These are phyloP conservation scores for Carallia brachiata DNA, from an alignment of 345 rosid genomes.

Conservation along the genomic window DNA sequence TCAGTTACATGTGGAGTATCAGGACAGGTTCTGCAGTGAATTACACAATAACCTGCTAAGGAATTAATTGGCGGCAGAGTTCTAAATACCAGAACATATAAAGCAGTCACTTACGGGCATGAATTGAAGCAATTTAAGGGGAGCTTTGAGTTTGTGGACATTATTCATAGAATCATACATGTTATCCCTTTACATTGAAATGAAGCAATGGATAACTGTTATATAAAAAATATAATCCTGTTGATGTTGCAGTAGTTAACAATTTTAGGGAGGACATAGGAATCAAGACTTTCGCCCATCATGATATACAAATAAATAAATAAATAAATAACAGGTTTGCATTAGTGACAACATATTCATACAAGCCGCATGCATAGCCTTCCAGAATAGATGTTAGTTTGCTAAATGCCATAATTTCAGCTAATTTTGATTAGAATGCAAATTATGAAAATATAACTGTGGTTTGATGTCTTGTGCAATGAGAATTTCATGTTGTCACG, in stretches of 20 bases:
- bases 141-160: not conserved
- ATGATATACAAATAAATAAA: too few species aligned
- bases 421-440: not conserved
- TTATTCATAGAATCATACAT: not conserved
- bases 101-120: too few species aligned
- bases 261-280: not conserved
- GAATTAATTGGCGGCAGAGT: constrained; percentile 88
- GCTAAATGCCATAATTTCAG: not conserved
- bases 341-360: too few species aligned
- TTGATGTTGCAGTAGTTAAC: not conserved
- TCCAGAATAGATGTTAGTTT: not conserved
- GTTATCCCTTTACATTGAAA: not conserved
- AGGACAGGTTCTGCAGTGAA: constrained; percentile 81
- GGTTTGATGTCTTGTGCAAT: not conserved
- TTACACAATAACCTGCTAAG: constrained; percentile 91
- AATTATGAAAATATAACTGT: not conserved
- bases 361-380: not conserved
- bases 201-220: not conserved
- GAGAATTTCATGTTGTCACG: not conserved
- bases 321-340: too few species aligned
- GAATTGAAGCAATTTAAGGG: too few species aligned
- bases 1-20: constrained; percentile 97
- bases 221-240: not conserved
- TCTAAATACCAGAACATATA: constrained; percentile 36
- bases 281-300: too few species aligned